A percentile compares a stretch with the other conserved stretches of the same genome.
Conservation (phyloP, 208 protist genomes). For the Leishmania guyanensis region DNA sequence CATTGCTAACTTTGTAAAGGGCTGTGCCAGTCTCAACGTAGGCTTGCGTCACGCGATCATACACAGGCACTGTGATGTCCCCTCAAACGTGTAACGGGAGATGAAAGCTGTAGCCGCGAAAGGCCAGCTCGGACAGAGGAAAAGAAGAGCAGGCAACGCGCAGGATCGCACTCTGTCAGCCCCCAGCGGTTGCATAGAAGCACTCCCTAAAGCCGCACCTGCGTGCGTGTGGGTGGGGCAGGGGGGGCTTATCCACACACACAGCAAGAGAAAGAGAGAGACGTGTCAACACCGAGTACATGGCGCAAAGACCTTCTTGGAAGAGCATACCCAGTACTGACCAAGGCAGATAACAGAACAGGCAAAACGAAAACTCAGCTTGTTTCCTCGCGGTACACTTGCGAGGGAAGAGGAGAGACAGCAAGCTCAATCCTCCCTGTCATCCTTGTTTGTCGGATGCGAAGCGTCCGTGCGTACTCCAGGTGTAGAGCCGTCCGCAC, state of each 20-base stretch:
- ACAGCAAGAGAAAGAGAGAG: neutral
- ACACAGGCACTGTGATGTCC: neutral
- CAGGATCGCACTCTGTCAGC: neutral
- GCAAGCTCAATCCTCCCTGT: neutral
- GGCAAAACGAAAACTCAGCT: no score
- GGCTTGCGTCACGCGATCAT: neutral
- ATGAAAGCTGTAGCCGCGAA: neutral
- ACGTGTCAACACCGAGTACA: no score
- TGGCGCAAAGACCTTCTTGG: no score
- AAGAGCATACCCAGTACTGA: no score
- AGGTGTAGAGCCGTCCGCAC: neutral
- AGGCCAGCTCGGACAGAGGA: neutral
- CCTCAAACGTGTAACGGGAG: neutral
- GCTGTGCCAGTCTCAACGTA: neutral
- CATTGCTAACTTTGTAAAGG: neutral
- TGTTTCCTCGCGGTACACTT: no score
- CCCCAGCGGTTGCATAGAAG: neutral
- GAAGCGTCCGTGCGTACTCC: neutral
- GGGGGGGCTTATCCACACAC: no score
- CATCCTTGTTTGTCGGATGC: neutral
- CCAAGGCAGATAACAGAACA: neutral
- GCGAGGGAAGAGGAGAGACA: neutral
- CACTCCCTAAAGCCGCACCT: neutral
- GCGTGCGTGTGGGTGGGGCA: neutral
- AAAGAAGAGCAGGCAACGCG: neutral